Evolutionary conservation across 2,329 filamentous ascomycete species (phyloP), one percentile per base, ranked within the genome.

Genomic region (Colletotrichum aenigma): DNA sequence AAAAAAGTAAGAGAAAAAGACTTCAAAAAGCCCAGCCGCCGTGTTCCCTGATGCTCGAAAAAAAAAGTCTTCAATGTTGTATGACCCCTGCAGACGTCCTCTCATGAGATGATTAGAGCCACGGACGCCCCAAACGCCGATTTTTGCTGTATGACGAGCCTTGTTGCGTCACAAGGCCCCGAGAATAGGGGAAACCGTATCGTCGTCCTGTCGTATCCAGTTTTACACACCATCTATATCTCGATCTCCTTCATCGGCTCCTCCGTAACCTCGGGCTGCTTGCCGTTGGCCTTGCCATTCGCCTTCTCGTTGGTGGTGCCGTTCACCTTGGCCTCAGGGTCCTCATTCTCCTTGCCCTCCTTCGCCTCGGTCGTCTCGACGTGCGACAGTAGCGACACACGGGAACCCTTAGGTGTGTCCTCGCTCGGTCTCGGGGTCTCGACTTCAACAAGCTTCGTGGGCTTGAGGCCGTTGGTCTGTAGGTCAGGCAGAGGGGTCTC

Each of bases 241-340:
- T 91, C 90, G 83, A 92, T 92, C 76, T 89, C 90, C 85, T 91
- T 92, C 90, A 92, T 91, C 36, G 86, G 84, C 75, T 88, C 89
- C 70, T 90, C 89, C 13, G 84, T 78, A 52, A 85, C 83, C 70
- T 85, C 84, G 9, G 83, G 80, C 73, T 86, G 82, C 80, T 89
- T 89, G 74, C 86, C 78, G 12, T 81, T 66, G n/a, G 81, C 82
- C 80, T 89, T 89, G 74, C 86, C 78, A 13, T 81, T 65, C 30
- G 81, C 80, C 16, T 79, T 73, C 71, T 86, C 87, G 75, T 87
- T 88, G 38, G 81, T 80, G 15, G 79, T 74, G 74, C 86, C 87
- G 76, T 87, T 88, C 43, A 80, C 76, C 76, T 86, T 87, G 43
- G 79, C 77, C 10, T 80, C 58, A 18, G 82, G 81, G 18, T 79